Base-by-base conservation (phyloP, 2,329 filamentous ascomycete species). In the Talaromyces sp. region DNA sequence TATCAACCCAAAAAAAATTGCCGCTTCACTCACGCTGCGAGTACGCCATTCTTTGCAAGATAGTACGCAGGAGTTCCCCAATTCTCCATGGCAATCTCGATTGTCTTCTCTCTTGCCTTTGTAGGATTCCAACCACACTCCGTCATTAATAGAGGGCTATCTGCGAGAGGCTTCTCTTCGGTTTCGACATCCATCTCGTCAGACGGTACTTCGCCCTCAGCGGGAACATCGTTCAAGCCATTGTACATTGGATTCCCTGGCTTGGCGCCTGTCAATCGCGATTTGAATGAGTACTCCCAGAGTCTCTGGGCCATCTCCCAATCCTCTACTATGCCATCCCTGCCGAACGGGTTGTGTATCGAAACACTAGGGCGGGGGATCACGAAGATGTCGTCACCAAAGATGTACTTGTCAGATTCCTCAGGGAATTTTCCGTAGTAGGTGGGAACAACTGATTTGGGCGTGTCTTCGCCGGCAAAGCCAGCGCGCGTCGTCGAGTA, bases 1-100 rank as follows among this genome's bases (percentile, higher is more conserved):
- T 50, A 49, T 49, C 25, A 35, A 67, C 27, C 25, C n/a, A n/a
- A n/a, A n/a, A n/a, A n/a, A n/a, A 22, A 41, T 25, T 13, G 50
- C 33, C 2, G 25, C 19, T 13, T 52, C 58, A 81, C 82, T 66
- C 80, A 85, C 80, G 93, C 91, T 63, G 94, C 89, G 75, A 97
- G 86, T 50, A 97, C 93, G 31, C 94, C 93, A 62, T 89, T 96
- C 73, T 92, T 89, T 68, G 92, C 92, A 67, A 98, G 83, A 85
- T 94, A 99, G 79, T 97, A 98, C 5, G 95, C 95, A 19, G 95
- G 95, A 64, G 90, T 90, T 33, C 92, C 93, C 93, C 95, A 99
- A 74, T 88, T 91, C 83, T 99, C 95, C 89, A 99, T 97, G 66
- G 92, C 93, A 68, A 98, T 88, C 81, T 99, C 95, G 73, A 97